Evolutionary conservation across 495 filamentous ascomycete species (phyloP), one percentile per base, ranked within the genome.

Genomic region (Trichoderma orchidacearum): DNA sequence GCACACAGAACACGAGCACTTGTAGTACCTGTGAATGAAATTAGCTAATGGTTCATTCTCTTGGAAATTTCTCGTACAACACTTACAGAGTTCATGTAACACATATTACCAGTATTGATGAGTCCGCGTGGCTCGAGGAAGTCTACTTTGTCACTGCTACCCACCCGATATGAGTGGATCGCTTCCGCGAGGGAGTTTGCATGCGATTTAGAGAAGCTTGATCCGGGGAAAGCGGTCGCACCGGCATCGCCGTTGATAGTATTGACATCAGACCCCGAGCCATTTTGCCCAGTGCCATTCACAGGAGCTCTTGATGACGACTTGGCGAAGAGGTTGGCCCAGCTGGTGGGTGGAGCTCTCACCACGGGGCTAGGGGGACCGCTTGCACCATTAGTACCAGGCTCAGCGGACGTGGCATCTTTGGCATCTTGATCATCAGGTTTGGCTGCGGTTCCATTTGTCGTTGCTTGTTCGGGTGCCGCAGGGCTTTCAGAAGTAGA

Each of bases 1-100:
- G 94, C 61, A 86, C 78, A 69, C 91, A 97, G 57, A 87, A 96
- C 57, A 95, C 77, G 57, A 98, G 75, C 64, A 93, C 86, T 83
- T 98, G 93, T 53, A 98, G 75, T 66, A 96, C 83, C 90, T 96
- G 58, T 13, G 54, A 31, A 17, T 3, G 0, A 15, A 15, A 54
- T 64, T 28, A 65, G 57, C 23, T 41, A 30, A 21, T 34, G 9
- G 48, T 48, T 38, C 23, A n/a, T n/a, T n/a, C 21, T 12, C 18
- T 15, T 38, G 21, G 30, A 1, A 34, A 34, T 41, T 7, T 60
- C 53, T 63, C 58, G 32, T 31, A 30, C 52, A 36, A 15, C 57
- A 70, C 89, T 74, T 79, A 97, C 93, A 48, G 93, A 95, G 74
- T 97, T 98, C 94, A 98, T 97, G 74, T 96, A 98, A 72, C 93